Conservation (phyloP, 1,284 basidiomycete species). For the Polyporus tsugae region DNA sequence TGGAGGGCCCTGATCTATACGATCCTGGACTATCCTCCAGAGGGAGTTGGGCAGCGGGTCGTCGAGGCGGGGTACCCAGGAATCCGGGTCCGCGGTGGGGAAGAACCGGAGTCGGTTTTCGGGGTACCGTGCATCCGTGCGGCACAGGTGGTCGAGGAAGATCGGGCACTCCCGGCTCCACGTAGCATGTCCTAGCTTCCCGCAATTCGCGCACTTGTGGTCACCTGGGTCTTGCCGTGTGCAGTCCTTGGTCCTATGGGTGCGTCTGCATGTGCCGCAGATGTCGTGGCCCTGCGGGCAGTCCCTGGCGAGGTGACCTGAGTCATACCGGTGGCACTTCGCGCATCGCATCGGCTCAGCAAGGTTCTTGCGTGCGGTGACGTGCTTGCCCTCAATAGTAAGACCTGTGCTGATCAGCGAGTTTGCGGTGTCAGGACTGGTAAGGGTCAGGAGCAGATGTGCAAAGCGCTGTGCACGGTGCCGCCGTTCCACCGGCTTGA, state of each 20-base stretch:
- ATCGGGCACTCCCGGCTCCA: not conserved
- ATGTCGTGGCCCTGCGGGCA: no score
- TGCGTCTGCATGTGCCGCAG: slow-evolving; percentile 37
- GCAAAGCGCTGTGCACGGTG: no score
- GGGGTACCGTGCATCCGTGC: not conserved
- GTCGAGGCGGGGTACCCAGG: not conserved
- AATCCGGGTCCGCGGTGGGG: not conserved
- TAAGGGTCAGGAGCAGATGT: no score
- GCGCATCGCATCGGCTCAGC: no score
- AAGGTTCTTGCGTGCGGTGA: no score
- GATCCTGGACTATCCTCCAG: not conserved
- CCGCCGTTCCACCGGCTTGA: no score
- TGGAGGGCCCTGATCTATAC: no score
- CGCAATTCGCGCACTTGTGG: slow-evolving; percentile 28
- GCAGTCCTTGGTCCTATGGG: slow-evolving; percentile 32
- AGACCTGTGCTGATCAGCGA: no score
- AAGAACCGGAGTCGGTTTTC: not conserved
- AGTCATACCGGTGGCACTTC: no score
- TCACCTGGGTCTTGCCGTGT: not conserved
- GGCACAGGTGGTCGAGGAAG: not conserved
- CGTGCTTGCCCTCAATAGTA: no score
- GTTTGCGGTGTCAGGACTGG: no score
- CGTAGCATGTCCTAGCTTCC: not conserved
- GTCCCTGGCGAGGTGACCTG: no score
- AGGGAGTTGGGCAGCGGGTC: not conserved